Conservation (phyloP, 2,329 filamentous ascomycete species). For the Lasiodiplodia hormozganensis region DNA sequence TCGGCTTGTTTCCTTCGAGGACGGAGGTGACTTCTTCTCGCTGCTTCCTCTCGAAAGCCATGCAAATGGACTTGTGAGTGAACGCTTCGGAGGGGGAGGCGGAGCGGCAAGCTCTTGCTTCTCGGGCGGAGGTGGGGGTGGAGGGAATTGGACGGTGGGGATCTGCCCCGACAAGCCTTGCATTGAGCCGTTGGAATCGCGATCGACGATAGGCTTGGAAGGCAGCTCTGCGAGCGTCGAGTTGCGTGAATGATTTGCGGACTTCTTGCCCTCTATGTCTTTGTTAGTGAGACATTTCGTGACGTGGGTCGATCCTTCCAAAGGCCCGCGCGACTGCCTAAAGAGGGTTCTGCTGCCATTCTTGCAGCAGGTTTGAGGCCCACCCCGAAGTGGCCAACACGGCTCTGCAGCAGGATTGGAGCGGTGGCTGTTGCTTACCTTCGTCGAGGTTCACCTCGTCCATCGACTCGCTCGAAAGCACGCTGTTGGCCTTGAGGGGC, state of each 20-base stretch:
- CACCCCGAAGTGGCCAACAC: background rate
- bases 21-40: slow-evolving; percentile 65
- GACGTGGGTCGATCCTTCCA: slow-evolving; percentile 15
- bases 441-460: slow-evolving; percentile 70
- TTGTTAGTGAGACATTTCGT: slow-evolving; percentile 27
- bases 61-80: slow-evolving; percentile 86
- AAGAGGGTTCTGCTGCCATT: slow-evolving; percentile 4
- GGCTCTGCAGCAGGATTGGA: background rate
- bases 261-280: slow-evolving; percentile 28
- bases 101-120: slow-evolving; percentile 42
- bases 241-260: slow-evolving; percentile 24
- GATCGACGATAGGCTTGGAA: slow-evolving; percentile 16
- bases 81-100: slow-evolving; percentile 61
- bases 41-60: slow-evolving; percentile 76
- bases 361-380: slow-evolving; percentile 5
- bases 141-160: slow-evolving; percentile 64
- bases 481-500: slow-evolving; percentile 11
- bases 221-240: slow-evolving; percentile 21
- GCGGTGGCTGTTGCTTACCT: slow-evolving; percentile 53
- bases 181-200: slow-evolving; percentile 42
- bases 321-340: slow-evolving; percentile 8
- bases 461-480: slow-evolving; percentile 53
- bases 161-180: slow-evolving; percentile 76
- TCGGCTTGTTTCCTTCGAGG: slow-evolving; percentile 56
- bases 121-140: slow-evolving; percentile 44